phyloP scores from a whole-genome alignment of 345 rosid species.

The Excoecaria cochinchinensis region DNA sequence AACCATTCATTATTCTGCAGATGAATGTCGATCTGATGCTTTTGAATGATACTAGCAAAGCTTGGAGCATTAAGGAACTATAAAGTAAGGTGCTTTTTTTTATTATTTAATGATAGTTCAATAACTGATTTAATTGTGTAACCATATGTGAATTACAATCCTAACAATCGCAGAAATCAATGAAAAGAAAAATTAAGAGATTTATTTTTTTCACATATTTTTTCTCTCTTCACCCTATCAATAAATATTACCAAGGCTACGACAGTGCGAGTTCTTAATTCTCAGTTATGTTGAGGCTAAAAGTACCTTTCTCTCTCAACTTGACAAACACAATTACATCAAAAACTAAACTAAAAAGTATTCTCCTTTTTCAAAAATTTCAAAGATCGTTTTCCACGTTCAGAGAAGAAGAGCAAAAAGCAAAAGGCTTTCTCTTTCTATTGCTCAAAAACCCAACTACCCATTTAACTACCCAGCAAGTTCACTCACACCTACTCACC shows the following conservation, averaged over 20 bases:
- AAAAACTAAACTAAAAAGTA: background rate
- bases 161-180: no score
- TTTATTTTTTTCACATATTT: no score
- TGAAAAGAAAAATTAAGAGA: no score
- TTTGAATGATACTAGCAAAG: background rate
- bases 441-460: conserved; percentile 32
- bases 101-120: no score
- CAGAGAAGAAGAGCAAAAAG: conserved; percentile 4
- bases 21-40: background rate
- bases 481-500: conserved; percentile 45
- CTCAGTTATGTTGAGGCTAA: background rate
- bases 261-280: background rate
- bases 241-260: no score
- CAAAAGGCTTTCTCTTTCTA: conserved; percentile 26
- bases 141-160: no score
- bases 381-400: background rate
- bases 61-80: no score
- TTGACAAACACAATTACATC: background rate
- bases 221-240: no score
- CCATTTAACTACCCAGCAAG: conserved; percentile 37
- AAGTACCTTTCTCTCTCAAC: background rate
- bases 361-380: background rate
- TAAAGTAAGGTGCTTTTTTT: no score
- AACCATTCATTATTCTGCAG: no score
- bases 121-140: no score